Base-by-base conservation (phyloP, 1,284 basidiomycete species). In the Rhodotorula sp. region DNA sequence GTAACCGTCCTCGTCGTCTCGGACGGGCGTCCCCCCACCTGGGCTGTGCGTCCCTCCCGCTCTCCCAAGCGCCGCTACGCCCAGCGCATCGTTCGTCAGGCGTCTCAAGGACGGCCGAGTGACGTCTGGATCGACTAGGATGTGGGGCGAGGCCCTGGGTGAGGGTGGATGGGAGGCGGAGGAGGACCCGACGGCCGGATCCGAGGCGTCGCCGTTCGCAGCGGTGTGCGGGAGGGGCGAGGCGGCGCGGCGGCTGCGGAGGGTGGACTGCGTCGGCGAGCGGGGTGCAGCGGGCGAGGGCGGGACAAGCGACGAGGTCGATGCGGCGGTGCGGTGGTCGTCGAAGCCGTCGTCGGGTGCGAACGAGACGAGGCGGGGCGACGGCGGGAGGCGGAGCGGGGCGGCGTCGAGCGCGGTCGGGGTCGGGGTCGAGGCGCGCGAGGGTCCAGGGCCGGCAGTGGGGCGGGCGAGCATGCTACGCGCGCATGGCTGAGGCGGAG, bases 21-120 rank as follows among this genome's bases (percentile, higher is more conserved):
- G 4, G 15, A 17, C 19, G n/a, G 27, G 27, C 15, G 27, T 19
- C 25, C 39, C 56, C n/a, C 37, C 53, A 34, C 37, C 29, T 39
- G 29, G 9, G 34, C 8, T 22, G 53, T 7, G 39, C 3, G 39
- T 37, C 5, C 44, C 44, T 8, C 44, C 44, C 15, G 17, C 22
- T 32, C 17, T 19, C 37, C 51, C 44, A 21, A 46, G 32, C 1
- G 63, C 59, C 0, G 61, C 50, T 8, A 57, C 27, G 19, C 39
- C 66, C 34, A 66, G 55, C 13, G 54, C 59, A 29, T 66, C 56
- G 56, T 63, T 60, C 6, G 70, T 64, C 36, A 67, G 29, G 21
- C 70, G 48, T 25, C 65, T 32, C 21, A 74, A 56, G 9, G 61
- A 65, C 27, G 73, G 73, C 0, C 73, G 61, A 44, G 73, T 74